Evolutionary conservation across 2,329 filamentous ascomycete genomes (phyloP), one percentile per base, ranked within the genome.

Genomic region (Aspergillus fischeri): DNA sequence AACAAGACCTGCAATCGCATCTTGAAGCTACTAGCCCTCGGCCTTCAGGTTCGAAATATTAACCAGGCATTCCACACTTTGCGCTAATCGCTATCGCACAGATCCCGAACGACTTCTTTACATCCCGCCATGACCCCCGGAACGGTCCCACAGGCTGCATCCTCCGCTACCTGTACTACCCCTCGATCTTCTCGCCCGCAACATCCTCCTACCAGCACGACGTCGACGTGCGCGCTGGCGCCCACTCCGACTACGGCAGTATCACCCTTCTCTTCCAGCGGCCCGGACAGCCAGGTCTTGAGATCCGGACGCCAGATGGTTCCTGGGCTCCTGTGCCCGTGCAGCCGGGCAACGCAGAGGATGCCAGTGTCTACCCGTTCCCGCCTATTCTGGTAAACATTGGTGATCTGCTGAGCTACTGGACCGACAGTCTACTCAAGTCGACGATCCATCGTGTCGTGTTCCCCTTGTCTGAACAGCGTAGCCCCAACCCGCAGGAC

Each of bases 381-480:
- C 87, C 85, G n/a, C 92, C 88, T 1, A 91, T 85, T n/a, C 70
- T 88, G 3, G 82, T 88, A 14, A 88, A 88, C 60, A 88, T 90
- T n/a, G 87, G 86, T 0, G 87, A 90, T 68, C 65, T 89, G 35
- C 76, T 90, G 14, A 88, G 86, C 35, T 94, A 95, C 73, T 97
- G 93, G 93, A 97, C 94, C 1, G 88, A 89, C 62, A 92, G 92
- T 0, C 75, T 97, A 49, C 81, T 97, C 61, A 89, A 91, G 65
- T 92, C 88, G 65, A 97, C 93, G 0, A 85, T 97, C 5, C 94
- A 97, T 70, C 81, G 93, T 10, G 94, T 97, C 29, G 86, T 93
- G 0, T 94, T 96, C 63, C 81, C 82, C 1, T 66, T 71, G 28
- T 75, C 75, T 0, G 76, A 73, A 29, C 61, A 71, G 60, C 59